These are phyloP conservation scores for Phytophthora pluvialis DNA, from an alignment of 352 stramenopile genomes.

Conservation along the genomic window DNA sequence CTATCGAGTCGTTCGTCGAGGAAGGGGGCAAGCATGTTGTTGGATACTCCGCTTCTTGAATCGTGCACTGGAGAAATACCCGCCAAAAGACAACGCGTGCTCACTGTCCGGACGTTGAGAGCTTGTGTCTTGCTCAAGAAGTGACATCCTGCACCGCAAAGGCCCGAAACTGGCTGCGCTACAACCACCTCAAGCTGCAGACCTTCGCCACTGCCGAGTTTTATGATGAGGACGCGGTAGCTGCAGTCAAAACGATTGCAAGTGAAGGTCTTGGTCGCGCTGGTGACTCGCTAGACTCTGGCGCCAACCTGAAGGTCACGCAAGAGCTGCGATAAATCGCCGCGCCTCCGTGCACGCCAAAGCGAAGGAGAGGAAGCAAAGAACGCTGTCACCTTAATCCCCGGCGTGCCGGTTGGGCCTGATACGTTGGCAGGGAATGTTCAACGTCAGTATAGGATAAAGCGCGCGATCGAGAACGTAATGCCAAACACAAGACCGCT, in stretches of 20 bases:
- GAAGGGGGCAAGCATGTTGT: conserved; percentile 16
- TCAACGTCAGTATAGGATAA: conserved; percentile 50
- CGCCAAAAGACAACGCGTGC: conserved; percentile 42
- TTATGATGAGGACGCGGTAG: conserved; percentile 30
- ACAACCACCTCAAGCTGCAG: conserved; percentile 38
- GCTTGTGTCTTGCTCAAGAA: conserved; percentile 38
- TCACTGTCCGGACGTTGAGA: conserved; percentile 41
- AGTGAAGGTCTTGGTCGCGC: conserved; percentile 79
- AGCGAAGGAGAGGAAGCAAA: not conserved
- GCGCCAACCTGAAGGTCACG: conserved; percentile 67
- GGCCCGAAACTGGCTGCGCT: conserved; percentile 43
- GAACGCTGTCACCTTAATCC: conserved; percentile 35
- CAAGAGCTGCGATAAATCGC: conserved; percentile 34
- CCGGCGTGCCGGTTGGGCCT: conserved; percentile 55
- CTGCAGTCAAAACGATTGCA: conserved; percentile 57
- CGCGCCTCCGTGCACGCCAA: conserved; percentile 5
- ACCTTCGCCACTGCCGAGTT: conserved; percentile 49
- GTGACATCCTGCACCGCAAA: conserved; percentile 49
- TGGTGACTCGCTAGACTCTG: conserved; percentile 62
- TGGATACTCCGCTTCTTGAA: conserved; percentile 39
- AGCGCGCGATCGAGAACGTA: too few relatives aligned
- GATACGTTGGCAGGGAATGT: conserved; percentile 66
- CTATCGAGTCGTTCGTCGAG: conserved; percentile 36
- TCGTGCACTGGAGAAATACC: conserved; percentile 32
- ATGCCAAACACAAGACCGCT: not conserved